Evolutionary conservation across 495 filamentous ascomycete species (phyloP).

Genomic region (Talaromyces wortmannii): DNA sequence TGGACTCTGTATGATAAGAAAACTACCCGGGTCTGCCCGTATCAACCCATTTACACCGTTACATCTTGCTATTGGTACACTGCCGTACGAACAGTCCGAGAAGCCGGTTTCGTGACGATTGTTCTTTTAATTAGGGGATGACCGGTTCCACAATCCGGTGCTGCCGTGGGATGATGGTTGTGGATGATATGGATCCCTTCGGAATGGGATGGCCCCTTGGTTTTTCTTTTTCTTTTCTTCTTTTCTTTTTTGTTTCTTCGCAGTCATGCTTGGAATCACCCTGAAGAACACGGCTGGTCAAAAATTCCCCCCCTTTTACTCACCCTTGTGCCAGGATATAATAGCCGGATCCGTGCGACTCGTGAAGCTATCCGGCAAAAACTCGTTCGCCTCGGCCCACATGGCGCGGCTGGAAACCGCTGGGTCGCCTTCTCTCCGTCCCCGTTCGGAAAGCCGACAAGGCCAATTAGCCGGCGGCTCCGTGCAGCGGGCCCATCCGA

Average conservation of each 20-base stretch:
- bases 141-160: slow-evolving; percentile 3
- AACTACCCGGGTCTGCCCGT: too few species aligned
- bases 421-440: not conserved
- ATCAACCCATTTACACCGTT: too few species aligned
- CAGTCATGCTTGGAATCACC: too few species aligned
- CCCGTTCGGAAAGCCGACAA: not conserved
- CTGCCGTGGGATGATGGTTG: not conserved
- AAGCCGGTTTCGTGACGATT: not conserved
- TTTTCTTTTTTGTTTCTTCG: not conserved
- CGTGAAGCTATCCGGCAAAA: too few species aligned
- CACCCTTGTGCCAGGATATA: too few species aligned
- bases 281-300: too few species aligned
- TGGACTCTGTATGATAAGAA: too few species aligned
- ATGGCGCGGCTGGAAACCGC: too few species aligned
- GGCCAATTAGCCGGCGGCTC: not conserved
- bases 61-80: too few species aligned
- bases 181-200: not conserved
- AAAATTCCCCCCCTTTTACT: too few species aligned
- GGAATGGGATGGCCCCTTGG: not conserved
- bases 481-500: not conserved
- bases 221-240: not conserved
- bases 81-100: not conserved
- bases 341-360: too few species aligned
- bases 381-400: too few species aligned
- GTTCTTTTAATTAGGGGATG: not conserved